Evolutionary conservation across 1,139 yeast genomes (phyloP), one percentile per base, ranked within the genome.

Genomic region (Candida anutae): DNA sequence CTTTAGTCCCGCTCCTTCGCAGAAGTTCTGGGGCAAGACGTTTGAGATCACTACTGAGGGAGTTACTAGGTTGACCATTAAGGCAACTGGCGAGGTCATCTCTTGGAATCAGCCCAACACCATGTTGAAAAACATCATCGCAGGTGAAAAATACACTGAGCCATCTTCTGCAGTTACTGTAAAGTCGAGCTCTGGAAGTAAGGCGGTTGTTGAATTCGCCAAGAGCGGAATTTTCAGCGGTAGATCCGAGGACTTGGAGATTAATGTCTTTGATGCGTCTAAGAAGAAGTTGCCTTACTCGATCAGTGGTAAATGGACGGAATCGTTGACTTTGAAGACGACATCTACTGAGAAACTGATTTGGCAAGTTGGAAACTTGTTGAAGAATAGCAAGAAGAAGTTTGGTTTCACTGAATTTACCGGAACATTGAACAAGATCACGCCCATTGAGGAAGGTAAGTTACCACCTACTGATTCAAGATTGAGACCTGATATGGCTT

Each of bases 111-210:
- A 80, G 41, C 96, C 98, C 6, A 74, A 83, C 1, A 77, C 94
- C 0, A 67, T 84, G 47, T 59, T 90, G 46, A 79, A 90, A 43
- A 88, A 88, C 46, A 68, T 90, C 30, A 77, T 90, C 46, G 95
- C 96, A 3, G 98, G 98, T 17, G 97, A 90, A 45, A 82, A 85
- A 50, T 90, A 87, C 50, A 65, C 85, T n/a, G 98, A 90, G 49
- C 98, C 98, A 2, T 64, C 70, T 2, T 80, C 85, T 6, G 54
- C 76, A 3, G 64, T 85, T 38, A 74, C 79, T 0, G 66, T 90
- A 4, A 70, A 71, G 28, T 74, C 90, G 3, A 72, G 85, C 2
- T 61, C 59, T 12, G 94, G 94, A 1, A 65, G 69, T 26, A 71
- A 65, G 37, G 84, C 94, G 2, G 67, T 70, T 5, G 75, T 83